Evolutionary conservation across 2,329 filamentous ascomycete species (phyloP), one percentile per base, ranked within the genome.

Genomic region (Alternaria hordeiaustralica): DNA sequence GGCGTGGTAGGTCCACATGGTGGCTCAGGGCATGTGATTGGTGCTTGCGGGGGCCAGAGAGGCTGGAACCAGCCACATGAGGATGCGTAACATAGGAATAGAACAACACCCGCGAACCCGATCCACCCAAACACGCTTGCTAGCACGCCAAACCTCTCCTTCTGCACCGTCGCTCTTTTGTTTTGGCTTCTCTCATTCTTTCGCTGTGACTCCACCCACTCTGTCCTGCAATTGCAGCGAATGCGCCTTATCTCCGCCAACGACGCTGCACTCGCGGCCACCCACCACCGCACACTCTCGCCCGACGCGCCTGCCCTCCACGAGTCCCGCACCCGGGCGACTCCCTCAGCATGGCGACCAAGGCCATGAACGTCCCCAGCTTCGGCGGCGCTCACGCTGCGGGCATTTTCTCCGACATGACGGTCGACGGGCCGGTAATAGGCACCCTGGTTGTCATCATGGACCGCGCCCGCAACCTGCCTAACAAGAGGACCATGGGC

Each of bases 401-500:
- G 5, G 95, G 95, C 76, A 97, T 97, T 79, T 97, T 92, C 82
- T 92, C 94, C 54, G 94, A 97, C 82, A 94, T 97, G 90, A 92
- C 90, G 20, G 88, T 97, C 61, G 95, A 98, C 79, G 96, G 96
- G 1, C 95, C 96, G 4, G 87, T 92, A 64, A 97, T 99, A 75
- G 96, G 96, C 71, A 98, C 94, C 2, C 85, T 99, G 71, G 93
- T 99, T 50, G 87, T 94, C 61, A 90, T 99, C 74, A 89, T 98
- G 75, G 96, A 99, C 83, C 88, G 94, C 71, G 96, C 94, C 56
- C 98, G 97, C 87, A 99, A 99, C 79, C 84, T 99, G 71, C 96
- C 96, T 55, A 99, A 99, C 82, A 85, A 94, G 72, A 97, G 97
- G 84, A 96, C 94, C 6, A 97, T 99, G 85, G 96, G 96, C 60